Evolutionary conservation across 2,329 filamentous ascomycete genomes (phyloP).

Genomic region (Anthostomella pinea): DNA sequence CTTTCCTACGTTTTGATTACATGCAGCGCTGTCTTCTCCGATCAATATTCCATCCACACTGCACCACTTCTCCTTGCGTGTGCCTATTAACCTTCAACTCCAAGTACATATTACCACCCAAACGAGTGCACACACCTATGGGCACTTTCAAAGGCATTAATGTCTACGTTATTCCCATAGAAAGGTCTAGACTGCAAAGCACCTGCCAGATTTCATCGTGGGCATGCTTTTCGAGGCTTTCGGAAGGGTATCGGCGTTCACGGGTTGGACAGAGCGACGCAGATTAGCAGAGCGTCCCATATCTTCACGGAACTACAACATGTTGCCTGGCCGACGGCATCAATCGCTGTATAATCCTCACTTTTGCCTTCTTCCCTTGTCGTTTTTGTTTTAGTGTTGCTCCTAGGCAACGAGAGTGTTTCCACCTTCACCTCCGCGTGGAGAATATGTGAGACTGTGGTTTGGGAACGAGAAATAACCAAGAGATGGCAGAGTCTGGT

Average conservation of each 20-base stretch:
- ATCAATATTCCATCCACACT: slow-evolving; percentile 16
- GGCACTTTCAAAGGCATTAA: slow-evolving; percentile 7
- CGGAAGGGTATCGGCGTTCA: slow-evolving; percentile 22
- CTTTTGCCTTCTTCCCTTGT: too few relatives aligned
- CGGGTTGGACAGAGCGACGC: slow-evolving; percentile 25
- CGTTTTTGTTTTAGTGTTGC: too few relatives aligned
- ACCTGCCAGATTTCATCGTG: background rate
- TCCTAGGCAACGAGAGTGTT: too few relatives aligned
- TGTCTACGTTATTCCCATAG: too few relatives aligned
- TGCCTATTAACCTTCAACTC: slow-evolving; percentile 12
- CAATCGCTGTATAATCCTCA: slow-evolving; percentile 26
- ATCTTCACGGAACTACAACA: slow-evolving; percentile 12
- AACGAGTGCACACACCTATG: slow-evolving; percentile 2
- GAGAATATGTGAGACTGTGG: too few relatives aligned
- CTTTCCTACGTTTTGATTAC: slow-evolving; percentile 13
- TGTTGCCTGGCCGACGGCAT: slow-evolving; percentile 4
- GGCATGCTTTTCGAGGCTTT: slow-evolving; percentile 13
- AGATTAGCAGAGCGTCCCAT: slow-evolving; percentile 20
- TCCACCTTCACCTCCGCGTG: too few relatives aligned
- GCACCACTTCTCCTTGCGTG: slow-evolving; percentile 18
- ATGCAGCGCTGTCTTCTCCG: slow-evolving; percentile 21
- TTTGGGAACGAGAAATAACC: too few relatives aligned
- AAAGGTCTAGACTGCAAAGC: slow-evolving; percentile 8
- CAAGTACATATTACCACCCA: slow-evolving; percentile 6
- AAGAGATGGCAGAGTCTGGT: too few relatives aligned